Conservation (phyloP, 2,329 filamentous ascomycete species). For the Colletotrichum liaoningense region DNA sequence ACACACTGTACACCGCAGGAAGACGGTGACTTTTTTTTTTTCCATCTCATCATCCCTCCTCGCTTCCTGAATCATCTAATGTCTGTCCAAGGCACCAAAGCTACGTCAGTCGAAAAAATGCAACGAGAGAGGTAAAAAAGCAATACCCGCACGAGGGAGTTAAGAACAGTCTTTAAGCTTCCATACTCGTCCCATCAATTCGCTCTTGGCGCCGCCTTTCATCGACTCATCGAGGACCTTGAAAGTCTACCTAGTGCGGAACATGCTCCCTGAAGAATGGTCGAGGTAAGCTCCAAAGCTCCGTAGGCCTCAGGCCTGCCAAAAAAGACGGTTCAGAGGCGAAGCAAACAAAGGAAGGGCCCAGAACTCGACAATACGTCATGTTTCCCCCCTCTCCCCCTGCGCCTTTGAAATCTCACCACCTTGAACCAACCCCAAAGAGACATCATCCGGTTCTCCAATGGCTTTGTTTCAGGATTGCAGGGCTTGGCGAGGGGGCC, state of each 20-base stretch:
- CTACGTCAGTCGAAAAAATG: neutral
- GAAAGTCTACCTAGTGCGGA: neutral
- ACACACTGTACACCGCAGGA: neutral
- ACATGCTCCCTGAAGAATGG: neutral
- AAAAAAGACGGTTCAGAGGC: neutral
- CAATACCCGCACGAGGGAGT: neutral
- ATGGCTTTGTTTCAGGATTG: slow-evolving; percentile 14
- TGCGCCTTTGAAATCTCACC: neutral
- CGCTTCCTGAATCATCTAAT: neutral
- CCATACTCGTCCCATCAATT: slow-evolving; percentile 4
- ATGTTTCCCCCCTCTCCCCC: neutral
- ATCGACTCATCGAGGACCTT: neutral
- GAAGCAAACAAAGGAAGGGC: slow-evolving; percentile 6
- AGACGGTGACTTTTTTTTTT: neutral
- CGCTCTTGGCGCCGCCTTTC: neutral
- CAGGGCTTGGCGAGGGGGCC: slow-evolving; percentile 12
- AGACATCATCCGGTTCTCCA: slow-evolving; percentile 13
- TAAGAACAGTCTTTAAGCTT: neutral
- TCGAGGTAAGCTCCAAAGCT: neutral
- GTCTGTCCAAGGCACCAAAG: slow-evolving; percentile 1
- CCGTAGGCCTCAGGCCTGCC: neutral
- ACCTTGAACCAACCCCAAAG: neutral
- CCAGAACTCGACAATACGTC: slow-evolving; percentile 4
- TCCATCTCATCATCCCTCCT: neutral
- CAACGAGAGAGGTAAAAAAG: neutral